These are phyloP conservation scores for Cryptosporidium ubiquitum DNA, from an alignment of 169 alveolate species.

Conservation along the genomic window DNA sequence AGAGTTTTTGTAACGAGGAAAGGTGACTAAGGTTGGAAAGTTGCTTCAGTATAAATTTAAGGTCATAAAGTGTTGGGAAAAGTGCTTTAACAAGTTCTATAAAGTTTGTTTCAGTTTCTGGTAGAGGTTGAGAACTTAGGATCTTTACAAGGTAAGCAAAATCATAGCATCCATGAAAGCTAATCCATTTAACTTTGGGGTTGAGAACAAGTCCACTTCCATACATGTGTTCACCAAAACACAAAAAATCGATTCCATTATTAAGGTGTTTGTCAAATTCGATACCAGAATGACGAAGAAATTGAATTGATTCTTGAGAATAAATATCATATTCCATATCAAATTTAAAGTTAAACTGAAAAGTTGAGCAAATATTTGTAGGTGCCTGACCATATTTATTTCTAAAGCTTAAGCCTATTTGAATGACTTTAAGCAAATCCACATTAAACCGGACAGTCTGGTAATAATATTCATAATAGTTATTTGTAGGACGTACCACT, in stretches of 20 bases:
- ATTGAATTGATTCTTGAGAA: conserved; percentile 92
- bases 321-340: conserved; percentile 90
- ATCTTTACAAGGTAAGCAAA: conserved; percentile 95
- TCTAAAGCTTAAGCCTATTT: conserved; percentile 95
- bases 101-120: conserved; percentile 93
- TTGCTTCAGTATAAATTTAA: conserved; percentile 91
- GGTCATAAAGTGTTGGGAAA: conserved; percentile 95
- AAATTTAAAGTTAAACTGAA: conserved; percentile 97
- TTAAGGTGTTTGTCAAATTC: conserved; percentile 93
- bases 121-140: conserved; percentile 90
- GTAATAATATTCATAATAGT: conserved; percentile 90
- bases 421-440: conserved; percentile 93
- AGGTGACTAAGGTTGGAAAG: conserved; percentile 78
- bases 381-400: conserved; percentile 93
- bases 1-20: conserved; percentile 77
- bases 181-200: conserved; percentile 96
- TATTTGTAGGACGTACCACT: conserved; percentile 90
- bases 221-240: conserved; percentile 95
- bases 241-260: conserved; percentile 91
- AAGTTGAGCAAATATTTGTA: conserved; percentile 88
- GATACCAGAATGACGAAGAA: conserved; percentile 95
- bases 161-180: conserved; percentile 98
- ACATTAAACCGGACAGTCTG: conserved; percentile 95
- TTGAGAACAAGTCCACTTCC: conserved; percentile 94
- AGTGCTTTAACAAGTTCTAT: conserved; percentile 88